These are phyloP conservation scores for Trichoderma semiorbis DNA, from an alignment of 2,329 filamentous ascomycete species.

Conservation along the genomic window DNA sequence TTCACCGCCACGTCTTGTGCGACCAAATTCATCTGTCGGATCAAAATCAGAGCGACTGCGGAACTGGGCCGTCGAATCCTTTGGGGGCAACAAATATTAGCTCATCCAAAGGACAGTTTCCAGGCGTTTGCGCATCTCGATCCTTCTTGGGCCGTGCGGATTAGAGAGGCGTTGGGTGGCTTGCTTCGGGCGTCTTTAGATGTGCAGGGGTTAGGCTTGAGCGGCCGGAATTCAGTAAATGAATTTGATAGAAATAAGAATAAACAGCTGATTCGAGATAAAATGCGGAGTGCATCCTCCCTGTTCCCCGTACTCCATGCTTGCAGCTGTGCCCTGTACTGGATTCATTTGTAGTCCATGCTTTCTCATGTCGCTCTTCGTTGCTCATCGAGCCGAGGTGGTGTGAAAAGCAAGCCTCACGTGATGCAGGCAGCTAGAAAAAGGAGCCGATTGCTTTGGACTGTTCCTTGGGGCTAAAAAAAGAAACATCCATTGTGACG, in stretches of 20 bases:
- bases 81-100: not conserved
- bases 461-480: not conserved
- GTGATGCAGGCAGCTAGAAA: not conserved
- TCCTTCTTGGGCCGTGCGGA: not conserved
- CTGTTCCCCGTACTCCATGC: not conserved
- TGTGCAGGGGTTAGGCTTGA: not conserved
- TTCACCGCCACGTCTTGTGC: constrained; percentile 7
- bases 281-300: not conserved
- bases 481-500: not conserved
- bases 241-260: not conserved
- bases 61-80: not conserved
- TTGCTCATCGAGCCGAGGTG: not conserved
- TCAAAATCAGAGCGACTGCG: not conserved
- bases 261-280: not conserved
- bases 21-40: not conserved
- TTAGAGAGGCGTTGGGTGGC: not conserved
- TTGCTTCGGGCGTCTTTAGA: not conserved
- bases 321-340: no score
- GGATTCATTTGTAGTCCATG: not conserved
- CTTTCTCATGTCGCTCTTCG: not conserved
- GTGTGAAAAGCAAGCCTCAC: not conserved
- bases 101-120: not conserved
- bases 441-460: not conserved
- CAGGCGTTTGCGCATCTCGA: not conserved
- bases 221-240: not conserved